phyloP scores from a whole-genome alignment of 805 yeast genomes.

The Lipomyces sp. region DNA sequence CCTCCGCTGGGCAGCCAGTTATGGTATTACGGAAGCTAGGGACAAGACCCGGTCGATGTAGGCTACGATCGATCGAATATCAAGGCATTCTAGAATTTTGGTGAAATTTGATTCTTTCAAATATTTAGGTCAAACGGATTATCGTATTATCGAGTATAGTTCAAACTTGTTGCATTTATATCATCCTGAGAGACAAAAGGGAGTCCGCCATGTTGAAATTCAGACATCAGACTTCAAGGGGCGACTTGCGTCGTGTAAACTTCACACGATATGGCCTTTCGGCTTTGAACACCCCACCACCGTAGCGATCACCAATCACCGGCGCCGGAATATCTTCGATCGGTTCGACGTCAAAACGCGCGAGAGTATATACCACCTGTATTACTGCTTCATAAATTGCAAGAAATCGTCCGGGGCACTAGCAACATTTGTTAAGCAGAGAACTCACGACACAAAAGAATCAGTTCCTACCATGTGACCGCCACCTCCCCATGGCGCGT shows the following conservation, averaged over 20 bases:
- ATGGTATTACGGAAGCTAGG: no score
- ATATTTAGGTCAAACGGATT: no score
- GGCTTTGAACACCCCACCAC: constrained; percentile 17
- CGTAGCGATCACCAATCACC: constrained; percentile 18
- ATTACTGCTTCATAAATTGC: constrained; percentile 23
- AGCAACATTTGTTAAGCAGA: background rate
- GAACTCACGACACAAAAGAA: background rate
- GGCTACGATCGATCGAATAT: no score
- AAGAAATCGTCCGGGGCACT: constrained; percentile 30
- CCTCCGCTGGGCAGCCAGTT: no score
- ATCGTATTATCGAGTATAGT: no score
- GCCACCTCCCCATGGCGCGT: constrained; percentile 35
- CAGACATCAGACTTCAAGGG: background rate
- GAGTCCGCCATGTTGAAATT: no score
- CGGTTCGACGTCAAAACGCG: constrained; percentile 18
- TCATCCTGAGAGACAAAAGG: no score
- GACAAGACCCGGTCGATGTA: no score
- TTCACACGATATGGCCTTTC: constrained; percentile 12
- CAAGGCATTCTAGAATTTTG: no score
- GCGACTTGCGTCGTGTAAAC: constrained; percentile 3
- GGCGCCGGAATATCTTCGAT: constrained; percentile 16
- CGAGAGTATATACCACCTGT: constrained; percentile 15
- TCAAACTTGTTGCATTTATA: no score
- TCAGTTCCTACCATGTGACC: constrained; percentile 17
- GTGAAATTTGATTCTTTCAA: no score